Evolutionary conservation across 305 asterid species (phyloP), one percentile per base, ranked within the genome.

Genomic region (Solanum aculeatissimum): DNA sequence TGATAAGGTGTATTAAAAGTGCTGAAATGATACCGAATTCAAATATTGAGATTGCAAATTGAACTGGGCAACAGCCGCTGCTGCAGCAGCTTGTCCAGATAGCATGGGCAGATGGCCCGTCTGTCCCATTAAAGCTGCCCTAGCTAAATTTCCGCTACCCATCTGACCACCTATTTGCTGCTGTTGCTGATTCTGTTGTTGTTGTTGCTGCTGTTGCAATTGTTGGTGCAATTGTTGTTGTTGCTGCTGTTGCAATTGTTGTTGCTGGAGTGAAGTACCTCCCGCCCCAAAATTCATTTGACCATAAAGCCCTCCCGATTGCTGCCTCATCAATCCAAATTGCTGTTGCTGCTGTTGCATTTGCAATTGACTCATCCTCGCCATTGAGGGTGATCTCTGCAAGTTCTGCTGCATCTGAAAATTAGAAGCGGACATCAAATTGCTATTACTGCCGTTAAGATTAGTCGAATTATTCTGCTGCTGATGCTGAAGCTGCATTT

Each of bases 241-340:
- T 71, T 81, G 74, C 77, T 84, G 85, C 29, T 86, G 90, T 19
- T 86, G 92, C 40, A 84, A 90, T 15, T 84, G 88, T 29, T 87
- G 90, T 29, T 92, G 95, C 86, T 90, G 94, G 47, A 89, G 86
- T n/a, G 87, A 85, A 70, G 87, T 84, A 58, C 91, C 92, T 80
- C 93, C 89, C n/a, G 89, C 92, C 12, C 93, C 91, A 16, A 95
- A 94, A 91, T 88, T 93, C 97, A 95, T 90, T 91, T 92, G 96
- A 85, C 97, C 93, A 60, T 93, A 94, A 85, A 91, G 87, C 78
- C 93, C 94, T 2, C 90, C 87, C 74, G 72, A 88, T 43, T 92
- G 95, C 75, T 93, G 95, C 85, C 94, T 87, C 91, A 88, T 84
- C 86, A 93, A 87, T 32, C 94, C 93, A 47, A 87, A 88, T 66